Evolutionary conservation across 2,329 filamentous ascomycete species (phyloP), one percentile per base, ranked within the genome.

Genomic region (Fonsecaea monophora): DNA sequence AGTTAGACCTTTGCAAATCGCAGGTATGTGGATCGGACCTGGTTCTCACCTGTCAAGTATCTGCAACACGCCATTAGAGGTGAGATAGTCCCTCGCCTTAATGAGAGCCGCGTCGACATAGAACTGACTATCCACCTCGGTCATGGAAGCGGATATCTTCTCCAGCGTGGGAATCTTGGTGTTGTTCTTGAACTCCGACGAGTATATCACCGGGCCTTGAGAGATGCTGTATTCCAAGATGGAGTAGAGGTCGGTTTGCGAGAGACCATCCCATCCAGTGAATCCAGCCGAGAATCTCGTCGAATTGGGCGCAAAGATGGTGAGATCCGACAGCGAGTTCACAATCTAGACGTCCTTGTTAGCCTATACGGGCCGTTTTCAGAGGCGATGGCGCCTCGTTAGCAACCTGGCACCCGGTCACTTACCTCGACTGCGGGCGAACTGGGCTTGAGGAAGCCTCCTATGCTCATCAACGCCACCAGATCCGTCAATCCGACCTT

Each of bases 141-240:
- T 77, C 55, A 87, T 78, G 13, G 77, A 82, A 40, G 86, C 77
- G 10, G 77, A 82, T 4, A 87, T 67, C 53, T 79, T 78, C 12
- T 82, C 81, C 4, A 83, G 74, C 3, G 80, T 79, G 12, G 72
- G 73, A 42, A 78, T 9, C 25, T 74, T 53, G 15, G 70, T 79
- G 38, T 80, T 80, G 69, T 83, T 79, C 30, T 70, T 71, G 18
- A 86, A 78, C 4, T 72, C 69, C 5, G 79, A 75, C 57, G 82
- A 84, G 77, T 89, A 90, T 62, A 78, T 79, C 1, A 88, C 81
- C 8, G 80, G 81, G 54, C 82, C 83, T 54, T 81, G 80, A 53
- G 91, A 77, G 60, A 91, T 82, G 75, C 92, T 89, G 77, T 92
- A 92, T 32, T 82, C 78, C 38, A 91, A 80, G 59, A 91, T 82